Evolutionary conservation across 2,329 filamentous ascomycete species (phyloP).

Genomic region (Sporothrix humicola): DNA sequence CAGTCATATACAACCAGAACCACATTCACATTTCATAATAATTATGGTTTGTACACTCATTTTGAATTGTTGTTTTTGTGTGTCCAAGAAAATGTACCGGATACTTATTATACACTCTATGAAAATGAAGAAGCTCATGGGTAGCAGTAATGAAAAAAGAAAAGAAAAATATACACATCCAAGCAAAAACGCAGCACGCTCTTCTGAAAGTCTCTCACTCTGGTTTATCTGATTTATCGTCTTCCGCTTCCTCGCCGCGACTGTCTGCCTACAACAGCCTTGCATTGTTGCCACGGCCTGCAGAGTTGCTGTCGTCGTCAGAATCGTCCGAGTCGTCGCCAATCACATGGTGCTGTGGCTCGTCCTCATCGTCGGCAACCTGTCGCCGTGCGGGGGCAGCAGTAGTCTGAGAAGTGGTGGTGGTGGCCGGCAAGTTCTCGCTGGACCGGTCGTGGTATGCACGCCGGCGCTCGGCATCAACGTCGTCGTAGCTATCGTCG

Average conservation of each 20-base stretch:
- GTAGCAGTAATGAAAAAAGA: background rate
- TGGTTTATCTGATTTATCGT: background rate
- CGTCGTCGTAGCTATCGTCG: conserved; percentile 53
- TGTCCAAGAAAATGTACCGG: background rate
- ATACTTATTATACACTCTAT: conserved; percentile 24
- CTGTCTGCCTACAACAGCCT: conserved; percentile 27
- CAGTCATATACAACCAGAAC: no score
- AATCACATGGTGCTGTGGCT: conserved; percentile 57
- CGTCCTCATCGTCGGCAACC: conserved; percentile 42
- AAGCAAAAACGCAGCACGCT: conserved; percentile 17
- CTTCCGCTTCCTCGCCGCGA: no score
- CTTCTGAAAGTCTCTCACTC: background rate
- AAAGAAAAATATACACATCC: conserved; percentile 13
- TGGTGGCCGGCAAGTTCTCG: conserved; percentile 33
- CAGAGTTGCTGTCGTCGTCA: conserved; percentile 37
- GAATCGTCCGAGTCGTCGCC: conserved; percentile 54
- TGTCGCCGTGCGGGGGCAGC: conserved; percentile 44
- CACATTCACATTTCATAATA: background rate
- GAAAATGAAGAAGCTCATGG: background rate
- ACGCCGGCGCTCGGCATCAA: background rate
- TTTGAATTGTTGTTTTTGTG: background rate
- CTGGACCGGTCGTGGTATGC: conserved; percentile 43
- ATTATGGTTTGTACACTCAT: background rate
- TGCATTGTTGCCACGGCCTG: conserved; percentile 21
- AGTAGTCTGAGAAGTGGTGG: conserved; percentile 36